A percentile compares a stretch with the other conserved stretches of the same genome.
Conservation (phyloP, 768 basidiomycete species). For the Lactarius quietus region DNA sequence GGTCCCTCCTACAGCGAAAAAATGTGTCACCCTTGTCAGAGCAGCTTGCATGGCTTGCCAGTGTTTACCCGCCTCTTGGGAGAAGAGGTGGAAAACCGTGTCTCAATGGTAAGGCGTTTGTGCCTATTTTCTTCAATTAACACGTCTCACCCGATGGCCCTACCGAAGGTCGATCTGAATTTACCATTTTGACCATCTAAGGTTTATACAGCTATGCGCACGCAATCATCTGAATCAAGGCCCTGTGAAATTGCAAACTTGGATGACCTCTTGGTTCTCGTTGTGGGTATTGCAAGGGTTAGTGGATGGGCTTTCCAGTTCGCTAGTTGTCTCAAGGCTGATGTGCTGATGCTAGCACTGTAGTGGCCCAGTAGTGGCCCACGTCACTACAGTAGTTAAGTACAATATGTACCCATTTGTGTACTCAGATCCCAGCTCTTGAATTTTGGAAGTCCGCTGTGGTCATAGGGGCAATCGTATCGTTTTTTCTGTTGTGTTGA, state of each 20-base stretch:
- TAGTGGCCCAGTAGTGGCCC: too few species aligned
- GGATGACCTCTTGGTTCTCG: neutral
- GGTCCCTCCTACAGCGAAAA: neutral
- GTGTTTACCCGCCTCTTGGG: slow-evolving; percentile 3
- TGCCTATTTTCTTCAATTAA: neutral
- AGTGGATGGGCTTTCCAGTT: too few species aligned
- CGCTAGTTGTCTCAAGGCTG: too few species aligned
- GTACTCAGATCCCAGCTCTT: too few species aligned
- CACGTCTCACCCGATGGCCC: neutral
- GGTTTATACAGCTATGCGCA: neutral
- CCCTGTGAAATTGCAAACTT: neutral
- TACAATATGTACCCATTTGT: too few species aligned
- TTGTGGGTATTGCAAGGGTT: neutral
- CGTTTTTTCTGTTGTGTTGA: too few species aligned
- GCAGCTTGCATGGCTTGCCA: neutral
- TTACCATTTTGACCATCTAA: neutral
- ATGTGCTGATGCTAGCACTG: too few species aligned
- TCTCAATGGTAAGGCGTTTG: neutral
- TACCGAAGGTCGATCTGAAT: neutral
- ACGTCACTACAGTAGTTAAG: too few species aligned
- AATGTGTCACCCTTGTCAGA: neutral
- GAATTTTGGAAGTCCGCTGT: too few species aligned
- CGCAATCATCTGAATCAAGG: neutral
- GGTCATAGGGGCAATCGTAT: too few species aligned
- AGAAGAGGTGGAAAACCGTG: slow-evolving; percentile 1